Evolutionary conservation across 2,329 filamentous ascomycete species (phyloP).

Genomic region (Claviceps cyperi): DNA sequence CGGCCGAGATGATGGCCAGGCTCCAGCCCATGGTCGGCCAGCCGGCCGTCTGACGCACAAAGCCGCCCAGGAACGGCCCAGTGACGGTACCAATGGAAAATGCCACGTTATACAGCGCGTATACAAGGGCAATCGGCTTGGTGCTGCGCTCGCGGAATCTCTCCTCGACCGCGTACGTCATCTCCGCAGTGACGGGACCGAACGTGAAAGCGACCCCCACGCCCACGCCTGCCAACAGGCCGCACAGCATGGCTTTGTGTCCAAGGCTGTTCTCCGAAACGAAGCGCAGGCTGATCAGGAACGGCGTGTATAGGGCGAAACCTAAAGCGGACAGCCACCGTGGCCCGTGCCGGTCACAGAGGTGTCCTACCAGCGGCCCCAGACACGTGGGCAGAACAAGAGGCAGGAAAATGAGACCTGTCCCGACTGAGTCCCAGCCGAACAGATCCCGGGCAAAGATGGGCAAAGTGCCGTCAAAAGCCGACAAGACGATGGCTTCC

Average conservation of each 20-base stretch:
- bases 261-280: conserved; percentile 16
- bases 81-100: conserved; percentile 18
- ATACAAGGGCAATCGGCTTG: conserved; percentile 19
- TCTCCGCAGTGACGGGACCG: conserved; percentile 22
- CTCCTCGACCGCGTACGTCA: conserved; percentile 18
- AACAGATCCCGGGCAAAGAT: conserved; percentile 16
- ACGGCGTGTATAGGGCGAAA: conserved; percentile 19
- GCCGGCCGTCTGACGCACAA: conserved; percentile 18
- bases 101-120: conserved; percentile 22
- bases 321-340: conserved; percentile 20
- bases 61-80: conserved; percentile 20
- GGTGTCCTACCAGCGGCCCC: conserved; percentile 16
- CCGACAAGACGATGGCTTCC: conserved; percentile 18
- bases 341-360: conserved; percentile 20
- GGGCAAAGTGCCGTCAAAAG: conserved; percentile 21
- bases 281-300: conserved; percentile 20
- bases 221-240: conserved; percentile 17
- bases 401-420: conserved; percentile 21
- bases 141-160: conserved; percentile 6
- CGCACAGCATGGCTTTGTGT: conserved; percentile 19
- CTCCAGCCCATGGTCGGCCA: conserved; percentile 20
- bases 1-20: conserved; percentile 15
- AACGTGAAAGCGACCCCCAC: conserved; percentile 18
- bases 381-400: conserved; percentile 18
- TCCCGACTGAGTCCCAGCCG: conserved; percentile 19